Percentiles rank a stretch among this genome's conserved stretches.
Conservation (phyloP, 2,329 filamentous ascomycete genomes). For the Aschersonia sp. region DNA sequence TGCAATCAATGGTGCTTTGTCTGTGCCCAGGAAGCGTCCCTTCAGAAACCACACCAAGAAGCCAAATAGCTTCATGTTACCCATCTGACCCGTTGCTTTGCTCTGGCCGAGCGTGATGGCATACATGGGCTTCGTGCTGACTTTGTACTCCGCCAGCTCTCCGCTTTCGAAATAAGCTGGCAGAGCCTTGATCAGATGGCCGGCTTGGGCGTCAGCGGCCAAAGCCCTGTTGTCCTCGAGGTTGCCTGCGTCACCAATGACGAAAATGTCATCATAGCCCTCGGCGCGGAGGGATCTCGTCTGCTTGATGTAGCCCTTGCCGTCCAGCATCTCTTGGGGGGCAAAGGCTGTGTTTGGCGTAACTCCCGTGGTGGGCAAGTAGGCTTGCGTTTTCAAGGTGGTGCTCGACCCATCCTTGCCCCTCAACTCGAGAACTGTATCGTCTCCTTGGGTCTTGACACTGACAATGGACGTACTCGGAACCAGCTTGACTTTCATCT, state of each 20-base stretch:
- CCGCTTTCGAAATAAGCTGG: slow-evolving; percentile 17
- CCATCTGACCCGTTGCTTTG: slow-evolving; percentile 23
- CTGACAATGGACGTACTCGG: slow-evolving; percentile 21
- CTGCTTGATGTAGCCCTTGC: slow-evolving; percentile 19
- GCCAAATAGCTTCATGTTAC: slow-evolving; percentile 21
- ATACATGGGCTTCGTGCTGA: slow-evolving; percentile 15
- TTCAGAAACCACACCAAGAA: slow-evolving; percentile 23
- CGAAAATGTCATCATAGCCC: slow-evolving; percentile 25
- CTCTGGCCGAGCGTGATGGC: slow-evolving; percentile 24
- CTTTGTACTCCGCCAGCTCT: slow-evolving; percentile 15
- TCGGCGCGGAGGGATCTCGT: slow-evolving; percentile 20
- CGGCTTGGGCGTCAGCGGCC: slow-evolving; percentile 17
- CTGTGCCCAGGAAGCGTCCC: slow-evolving; percentile 21
- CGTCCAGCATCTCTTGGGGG: slow-evolving; percentile 21
- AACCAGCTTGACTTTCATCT: slow-evolving; percentile 27
- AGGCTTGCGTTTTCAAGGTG: slow-evolving; percentile 26
- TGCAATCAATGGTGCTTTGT: slow-evolving; percentile 15
- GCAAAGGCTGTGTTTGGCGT: slow-evolving; percentile 29
- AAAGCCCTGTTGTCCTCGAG: slow-evolving; percentile 20
- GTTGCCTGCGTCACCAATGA: slow-evolving; percentile 27
- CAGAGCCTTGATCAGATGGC: slow-evolving; percentile 19
- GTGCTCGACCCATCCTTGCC: slow-evolving; percentile 17
- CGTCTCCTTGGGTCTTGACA: slow-evolving; percentile 9
- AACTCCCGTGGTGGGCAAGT: slow-evolving; percentile 31
- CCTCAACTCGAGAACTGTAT: slow-evolving; percentile 20